Evolutionary conservation across 2,329 filamentous ascomycete genomes (phyloP).

Genomic region (Magnaporthiopsis incrustans): DNA sequence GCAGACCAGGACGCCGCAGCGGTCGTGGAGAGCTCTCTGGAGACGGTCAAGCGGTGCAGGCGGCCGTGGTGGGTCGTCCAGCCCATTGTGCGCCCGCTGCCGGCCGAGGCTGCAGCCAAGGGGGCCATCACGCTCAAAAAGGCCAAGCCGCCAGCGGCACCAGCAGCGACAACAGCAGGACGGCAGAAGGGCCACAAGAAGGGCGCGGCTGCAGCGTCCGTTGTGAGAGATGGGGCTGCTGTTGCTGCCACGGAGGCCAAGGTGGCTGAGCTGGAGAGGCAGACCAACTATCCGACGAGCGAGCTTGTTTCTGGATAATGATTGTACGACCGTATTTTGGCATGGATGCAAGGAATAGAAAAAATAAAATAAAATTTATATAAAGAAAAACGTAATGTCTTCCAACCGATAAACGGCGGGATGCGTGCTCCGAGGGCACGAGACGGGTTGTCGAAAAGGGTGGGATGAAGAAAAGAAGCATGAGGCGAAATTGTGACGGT

Average conservation of each 20-base stretch:
- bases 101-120: conserved; percentile 77
- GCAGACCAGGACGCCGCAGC: conserved; percentile 1
- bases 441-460: no score
- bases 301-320: conserved; percentile 13
- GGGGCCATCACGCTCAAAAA: conserved; percentile 69
- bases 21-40: conserved; percentile 48
- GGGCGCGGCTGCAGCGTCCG: background rate
- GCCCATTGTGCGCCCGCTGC: conserved; percentile 76
- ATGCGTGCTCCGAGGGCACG: no score
- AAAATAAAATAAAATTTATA: background rate
- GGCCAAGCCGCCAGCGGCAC: conserved; percentile 43
- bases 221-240: background rate
- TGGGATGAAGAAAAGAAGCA: no score
- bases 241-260: background rate
- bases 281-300: conserved; percentile 11
- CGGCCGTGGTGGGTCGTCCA: conserved; percentile 88
- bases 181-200: background rate
- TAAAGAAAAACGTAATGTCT: background rate
- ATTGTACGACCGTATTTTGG: background rate
- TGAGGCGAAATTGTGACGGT: no score
- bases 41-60: conserved; percentile 64
- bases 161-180: conserved; percentile 24
- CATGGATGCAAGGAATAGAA: background rate
- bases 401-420: no score
- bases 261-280: conserved; percentile 10